phyloP scores from a whole-genome alignment of 1,284 basidiomycete species.

The Mycosarcoma mackinlayi region DNA sequence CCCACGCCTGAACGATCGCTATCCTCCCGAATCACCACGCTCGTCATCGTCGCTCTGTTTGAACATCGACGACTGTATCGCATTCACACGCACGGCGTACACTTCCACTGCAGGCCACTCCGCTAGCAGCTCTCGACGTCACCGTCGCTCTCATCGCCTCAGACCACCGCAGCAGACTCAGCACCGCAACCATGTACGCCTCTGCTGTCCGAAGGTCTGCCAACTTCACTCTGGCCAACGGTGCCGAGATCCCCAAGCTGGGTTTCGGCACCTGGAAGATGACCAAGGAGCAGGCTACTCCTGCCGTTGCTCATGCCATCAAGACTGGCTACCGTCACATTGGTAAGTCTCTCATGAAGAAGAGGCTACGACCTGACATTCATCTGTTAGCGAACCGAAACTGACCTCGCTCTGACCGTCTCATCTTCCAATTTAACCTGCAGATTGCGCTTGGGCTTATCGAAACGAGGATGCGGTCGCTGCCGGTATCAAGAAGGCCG shows the following conservation, averaged over 20 bases:
- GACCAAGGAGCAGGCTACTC: slow-evolving; percentile 70
- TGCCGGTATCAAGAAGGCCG: slow-evolving; percentile 78
- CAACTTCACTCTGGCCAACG: slow-evolving; percentile 55
- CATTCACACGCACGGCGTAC: slow-evolving; percentile 1
- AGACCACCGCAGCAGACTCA: slow-evolving; percentile 1
- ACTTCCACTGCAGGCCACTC: background rate
- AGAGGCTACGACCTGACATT: too few relatives aligned
- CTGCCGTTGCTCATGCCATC: slow-evolving; percentile 69
- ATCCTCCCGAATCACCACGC: slow-evolving; percentile 1
- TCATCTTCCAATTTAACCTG: background rate
- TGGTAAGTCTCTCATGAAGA: slow-evolving; percentile 2
- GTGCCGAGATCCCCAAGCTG: slow-evolving; percentile 60
- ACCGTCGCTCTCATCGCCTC: background rate
- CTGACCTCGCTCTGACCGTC: background rate
- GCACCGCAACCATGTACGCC: slow-evolving; percentile 47
- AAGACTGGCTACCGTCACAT: slow-evolving; percentile 60
- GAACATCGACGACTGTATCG: slow-evolving; percentile 2
- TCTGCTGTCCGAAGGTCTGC: slow-evolving; percentile 55
- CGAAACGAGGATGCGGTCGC: slow-evolving; percentile 87
- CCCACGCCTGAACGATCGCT: background rate
- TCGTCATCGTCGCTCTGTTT: slow-evolving; percentile 6
- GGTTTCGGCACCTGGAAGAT: slow-evolving; percentile 62
- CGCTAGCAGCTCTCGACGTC: slow-evolving; percentile 4
- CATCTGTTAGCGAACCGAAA: background rate
- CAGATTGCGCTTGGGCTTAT: slow-evolving; percentile 59